Evolutionary conservation across 2,329 filamentous ascomycete genomes (phyloP).

Genomic region (Colletotrichum nymphaeae): DNA sequence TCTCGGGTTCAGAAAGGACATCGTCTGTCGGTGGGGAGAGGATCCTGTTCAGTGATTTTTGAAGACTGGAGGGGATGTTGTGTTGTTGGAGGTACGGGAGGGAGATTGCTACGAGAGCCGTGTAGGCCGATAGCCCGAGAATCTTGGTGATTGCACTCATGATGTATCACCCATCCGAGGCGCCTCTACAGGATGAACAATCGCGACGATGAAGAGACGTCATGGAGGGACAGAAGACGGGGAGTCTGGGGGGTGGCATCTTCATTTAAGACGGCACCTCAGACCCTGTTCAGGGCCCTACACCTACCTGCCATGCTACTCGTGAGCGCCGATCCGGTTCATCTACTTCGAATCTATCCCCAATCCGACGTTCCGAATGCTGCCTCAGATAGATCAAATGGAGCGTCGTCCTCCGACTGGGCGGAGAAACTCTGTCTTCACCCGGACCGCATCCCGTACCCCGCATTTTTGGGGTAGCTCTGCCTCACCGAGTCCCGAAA

Average conservation of each 20-base stretch:
- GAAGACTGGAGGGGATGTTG: neutral
- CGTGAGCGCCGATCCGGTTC: too few species aligned
- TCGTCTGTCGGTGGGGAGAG: neutral
- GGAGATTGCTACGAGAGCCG: slow-evolving; percentile 27
- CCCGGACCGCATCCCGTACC: neutral
- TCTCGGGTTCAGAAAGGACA: neutral
- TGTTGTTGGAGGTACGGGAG: slow-evolving; percentile 17
- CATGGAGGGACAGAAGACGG: neutral
- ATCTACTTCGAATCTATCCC: neutral
- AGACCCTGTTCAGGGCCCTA: neutral
- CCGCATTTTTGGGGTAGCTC: neutral
- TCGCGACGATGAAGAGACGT: neutral
- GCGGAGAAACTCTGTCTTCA: slow-evolving; percentile 16
- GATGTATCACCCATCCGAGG: neutral
- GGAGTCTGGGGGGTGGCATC: neutral
- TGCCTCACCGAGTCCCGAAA: neutral
- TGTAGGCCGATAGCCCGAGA: slow-evolving; percentile 25
- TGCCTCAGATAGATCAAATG: slow-evolving; percentile 31
- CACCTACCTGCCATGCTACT: too few species aligned
- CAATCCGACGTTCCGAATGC: neutral
- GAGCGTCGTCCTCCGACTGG: slow-evolving; percentile 33
- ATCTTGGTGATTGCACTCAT: slow-evolving; percentile 22
- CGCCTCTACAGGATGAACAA: neutral
- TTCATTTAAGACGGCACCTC: neutral
- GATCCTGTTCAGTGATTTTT: neutral